Evolutionary conservation across 176 grass and related monocot species (phyloP).

Genomic region (Oryza glumipatula): DNA sequence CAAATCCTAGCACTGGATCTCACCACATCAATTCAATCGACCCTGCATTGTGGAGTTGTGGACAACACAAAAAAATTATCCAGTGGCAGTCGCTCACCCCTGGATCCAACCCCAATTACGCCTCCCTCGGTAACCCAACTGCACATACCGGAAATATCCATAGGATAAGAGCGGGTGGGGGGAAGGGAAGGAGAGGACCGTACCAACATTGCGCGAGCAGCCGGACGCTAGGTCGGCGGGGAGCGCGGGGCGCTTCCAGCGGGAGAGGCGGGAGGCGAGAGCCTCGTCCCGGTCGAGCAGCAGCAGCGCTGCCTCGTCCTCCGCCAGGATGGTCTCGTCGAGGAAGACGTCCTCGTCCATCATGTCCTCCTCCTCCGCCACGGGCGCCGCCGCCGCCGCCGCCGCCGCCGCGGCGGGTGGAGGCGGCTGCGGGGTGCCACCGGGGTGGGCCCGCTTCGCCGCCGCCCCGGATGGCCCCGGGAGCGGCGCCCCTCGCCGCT

Average conservation of each 20-base stretch:
- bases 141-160: neutral
- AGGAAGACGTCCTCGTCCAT: conserved; percentile 96
- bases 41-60: neutral
- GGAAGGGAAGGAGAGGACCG: neutral
- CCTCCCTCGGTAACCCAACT: conserved; percentile 2
- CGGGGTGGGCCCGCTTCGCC: conserved; percentile 61
- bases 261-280: conserved; percentile 66
- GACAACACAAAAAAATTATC: neutral
- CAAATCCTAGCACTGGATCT: neutral
- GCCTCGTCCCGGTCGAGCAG: conserved; percentile 70
- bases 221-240: conserved; percentile 54
- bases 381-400: neutral
- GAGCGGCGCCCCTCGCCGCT: conserved; percentile 57
- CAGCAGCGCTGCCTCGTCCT: conserved; percentile 79
- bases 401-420: conserved; percentile 15
- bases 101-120: conserved; percentile 14
- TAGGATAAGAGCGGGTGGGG: neutral
- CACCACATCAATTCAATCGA: neutral
- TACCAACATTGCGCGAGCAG: conserved; percentile 52
- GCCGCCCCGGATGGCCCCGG: conserved; percentile 25
- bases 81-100: neutral
- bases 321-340: conserved; percentile 68
- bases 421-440: conserved; percentile 35
- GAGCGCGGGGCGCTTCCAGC: conserved; percentile 84
- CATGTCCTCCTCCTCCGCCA: conserved; percentile 80